Evolutionary conservation across 441 rosid genomes (phyloP), one percentile per base, ranked within the genome.

Genomic region (Euphorbia celastroides): DNA sequence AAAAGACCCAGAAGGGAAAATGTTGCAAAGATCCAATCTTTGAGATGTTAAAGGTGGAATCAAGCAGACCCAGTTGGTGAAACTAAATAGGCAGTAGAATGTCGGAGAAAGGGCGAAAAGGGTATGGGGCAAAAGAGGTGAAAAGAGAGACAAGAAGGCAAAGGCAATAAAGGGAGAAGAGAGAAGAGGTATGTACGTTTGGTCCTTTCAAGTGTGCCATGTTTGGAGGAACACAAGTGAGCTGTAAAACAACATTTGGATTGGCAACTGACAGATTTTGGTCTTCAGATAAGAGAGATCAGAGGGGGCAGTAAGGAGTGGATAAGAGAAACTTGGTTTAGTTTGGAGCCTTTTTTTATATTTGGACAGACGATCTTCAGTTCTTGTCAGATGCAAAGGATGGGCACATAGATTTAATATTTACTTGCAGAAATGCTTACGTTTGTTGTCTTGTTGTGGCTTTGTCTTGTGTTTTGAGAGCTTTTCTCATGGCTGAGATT

Each of bases 91-190:
- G 42, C 71, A 71, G 55, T 32, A 25, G 73, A 74, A 81, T 46
- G 55, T 57, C 7, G 62, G 59, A 75, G 75, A 60, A 76, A 66
- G 72, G 77, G 75, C 73, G 77, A 81, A 76, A 71, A 75, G 80
- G 71, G 87, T 69, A 86, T 89, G 96, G 95, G 92, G 81, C 59
- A 68, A 75, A 69, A 52, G 73, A 81, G 81, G 80, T 76, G 74
- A 72, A 66, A 76, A 60, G 71, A 19, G 60, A 70, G 93, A 87
- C 91, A 86, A 84, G 83, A 77, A 78, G 63, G 71, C 78, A 80
- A 78, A 72, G 71, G 83, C 70, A 72, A 79, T 84, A 70, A 78
- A 25, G 64, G 74, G 79, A 60, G 82, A 80, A 83, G 89, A 80
- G 84, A 76, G 83, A 70, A 65, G 66, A 69, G 71, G n/a, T n/a